phyloP scores from a whole-genome alignment of 805 yeast species.

The Saturnispora saitoi region DNA sequence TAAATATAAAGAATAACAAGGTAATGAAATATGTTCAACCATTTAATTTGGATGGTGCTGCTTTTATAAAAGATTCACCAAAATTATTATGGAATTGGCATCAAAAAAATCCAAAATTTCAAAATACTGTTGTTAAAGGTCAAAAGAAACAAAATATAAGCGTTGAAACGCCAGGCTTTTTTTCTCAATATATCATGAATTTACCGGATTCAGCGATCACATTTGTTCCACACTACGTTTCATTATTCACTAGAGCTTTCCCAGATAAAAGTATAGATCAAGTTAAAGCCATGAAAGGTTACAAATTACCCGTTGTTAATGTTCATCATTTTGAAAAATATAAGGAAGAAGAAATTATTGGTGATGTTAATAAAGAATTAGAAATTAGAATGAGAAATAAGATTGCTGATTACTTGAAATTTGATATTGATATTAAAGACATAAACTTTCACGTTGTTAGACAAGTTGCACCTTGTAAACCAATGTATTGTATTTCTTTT shows the following conservation, averaged over 20 bases:
- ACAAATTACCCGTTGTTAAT: slow-evolving; percentile 66
- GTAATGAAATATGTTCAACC: slow-evolving; percentile 51
- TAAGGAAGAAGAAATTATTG: slow-evolving; percentile 56
- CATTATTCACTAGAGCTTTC: slow-evolving; percentile 45
- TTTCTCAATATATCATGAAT: slow-evolving; percentile 84
- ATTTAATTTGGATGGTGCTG: slow-evolving; percentile 73
- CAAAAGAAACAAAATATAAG: slow-evolving; percentile 7
- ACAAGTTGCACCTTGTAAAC: slow-evolving; percentile 93
- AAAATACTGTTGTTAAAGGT: slow-evolving; percentile 24
- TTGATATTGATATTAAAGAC: slow-evolving; percentile 38
- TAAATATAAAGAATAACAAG: slow-evolving; percentile 59
- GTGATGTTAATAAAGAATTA: slow-evolving; percentile 61
- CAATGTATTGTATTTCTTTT: slow-evolving; percentile 88
- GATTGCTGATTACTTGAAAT: slow-evolving; percentile 38
- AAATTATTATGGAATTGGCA: slow-evolving; percentile 41
- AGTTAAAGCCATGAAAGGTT: slow-evolving; percentile 34
- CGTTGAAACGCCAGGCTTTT: slow-evolving; percentile 42
- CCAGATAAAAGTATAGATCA: slow-evolving; percentile 30
- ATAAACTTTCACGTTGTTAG: slow-evolving; percentile 76
- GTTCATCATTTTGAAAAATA: slow-evolving; percentile 91
- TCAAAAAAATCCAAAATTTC: slow-evolving; percentile 29
- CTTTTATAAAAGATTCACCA: slow-evolving; percentile 60
- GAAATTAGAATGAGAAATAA: slow-evolving; percentile 56
- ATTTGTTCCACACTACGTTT: slow-evolving; percentile 69
- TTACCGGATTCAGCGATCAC: slow-evolving; percentile 88